A percentile compares a stretch with the other conserved stretches of the same genome.
phyloP scores from a whole-genome alignment of 495 filamentous ascomycete species.

The Cudoniella acicularis region DNA sequence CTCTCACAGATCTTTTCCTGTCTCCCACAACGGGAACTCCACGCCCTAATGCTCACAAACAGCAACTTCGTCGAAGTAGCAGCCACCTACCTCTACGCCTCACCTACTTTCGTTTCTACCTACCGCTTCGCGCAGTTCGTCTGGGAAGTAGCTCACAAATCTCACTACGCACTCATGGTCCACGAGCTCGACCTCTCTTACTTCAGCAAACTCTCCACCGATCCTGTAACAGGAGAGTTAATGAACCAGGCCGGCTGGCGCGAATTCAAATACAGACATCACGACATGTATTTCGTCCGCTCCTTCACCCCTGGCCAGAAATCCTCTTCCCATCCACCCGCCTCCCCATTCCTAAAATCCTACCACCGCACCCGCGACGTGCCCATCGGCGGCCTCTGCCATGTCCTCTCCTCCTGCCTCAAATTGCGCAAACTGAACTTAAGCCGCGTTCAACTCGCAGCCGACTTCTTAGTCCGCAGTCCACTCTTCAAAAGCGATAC shows the following conservation, averaged over 20 bases:
- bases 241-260: constrained; percentile 29
- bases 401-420: constrained; percentile 27
- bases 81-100: constrained; percentile 25
- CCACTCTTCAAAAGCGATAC: constrained; percentile 20
- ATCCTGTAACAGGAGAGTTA: neutral
- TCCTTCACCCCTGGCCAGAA: neutral
- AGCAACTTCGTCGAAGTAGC: constrained; percentile 26
- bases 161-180: constrained; percentile 29
- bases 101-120: constrained; percentile 31
- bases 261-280: constrained; percentile 17
- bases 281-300: constrained; percentile 2
- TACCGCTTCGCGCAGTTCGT: constrained; percentile 40
- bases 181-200: constrained; percentile 28
- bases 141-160: constrained; percentile 27
- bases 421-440: constrained; percentile 24
- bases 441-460: constrained; percentile 26
- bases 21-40: constrained; percentile 26
- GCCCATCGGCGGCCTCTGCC: constrained; percentile 27
- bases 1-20: constrained; percentile 24
- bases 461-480: constrained; percentile 27
- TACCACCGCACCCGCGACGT: constrained; percentile 27
- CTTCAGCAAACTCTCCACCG: constrained; percentile 4
- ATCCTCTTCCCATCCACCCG: constrained; percentile 13
- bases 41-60: constrained; percentile 26
- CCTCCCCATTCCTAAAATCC: constrained; percentile 27